Evolutionary conservation across 208 protist genomes (phyloP), one percentile per base, ranked within the genome.

Genomic region (Trypanosoma vivax): DNA sequence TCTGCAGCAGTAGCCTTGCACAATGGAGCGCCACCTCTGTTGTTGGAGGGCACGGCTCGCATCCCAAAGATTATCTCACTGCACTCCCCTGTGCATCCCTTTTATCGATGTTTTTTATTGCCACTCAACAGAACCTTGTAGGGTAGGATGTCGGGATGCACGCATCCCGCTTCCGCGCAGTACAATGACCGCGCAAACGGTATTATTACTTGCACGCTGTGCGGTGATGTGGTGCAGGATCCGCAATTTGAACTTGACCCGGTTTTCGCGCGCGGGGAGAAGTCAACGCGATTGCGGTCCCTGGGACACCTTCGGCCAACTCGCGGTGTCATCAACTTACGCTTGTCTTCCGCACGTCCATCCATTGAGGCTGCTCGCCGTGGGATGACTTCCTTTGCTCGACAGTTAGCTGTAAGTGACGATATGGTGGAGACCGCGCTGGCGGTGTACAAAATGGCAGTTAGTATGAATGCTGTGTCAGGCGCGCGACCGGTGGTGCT

Each of bases 211-310:
- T 94, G 87, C 65, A 90, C 87, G 24, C 45, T 94, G 18, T 94
- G 87, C 68, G 79, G 76, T 28, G 80, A 87, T 45, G 60, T 90
- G 41, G 61, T 94, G 29, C 55, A 68, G 34, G 59, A 86, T 27
- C 63, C 76, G 13, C 78, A 91, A 61, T 82, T 83, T 50, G 83
- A 94, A 53, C 51, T 94, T 6, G 83, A 94, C 56, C 81, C 83
- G 11, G 51, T 79, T 18, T 92, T 95, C 52, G 63, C 65, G 0
- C 72, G 67, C 38, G 68, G 67, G 30, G 62, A 60, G 5, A 50
- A 63, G 27, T 14, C 37, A 10, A 24, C 51, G 5, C 13, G 49
- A 11, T 52, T 72, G 28, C 64, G 53, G 5, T 16, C 60, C 0
- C 48, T 60, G 24, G 67, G 72, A 29, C 68, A 66, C 23, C 58